phyloP scores from a whole-genome alignment of 305 asterid genomes.

The Fraxinus xanthoxyloides region DNA sequence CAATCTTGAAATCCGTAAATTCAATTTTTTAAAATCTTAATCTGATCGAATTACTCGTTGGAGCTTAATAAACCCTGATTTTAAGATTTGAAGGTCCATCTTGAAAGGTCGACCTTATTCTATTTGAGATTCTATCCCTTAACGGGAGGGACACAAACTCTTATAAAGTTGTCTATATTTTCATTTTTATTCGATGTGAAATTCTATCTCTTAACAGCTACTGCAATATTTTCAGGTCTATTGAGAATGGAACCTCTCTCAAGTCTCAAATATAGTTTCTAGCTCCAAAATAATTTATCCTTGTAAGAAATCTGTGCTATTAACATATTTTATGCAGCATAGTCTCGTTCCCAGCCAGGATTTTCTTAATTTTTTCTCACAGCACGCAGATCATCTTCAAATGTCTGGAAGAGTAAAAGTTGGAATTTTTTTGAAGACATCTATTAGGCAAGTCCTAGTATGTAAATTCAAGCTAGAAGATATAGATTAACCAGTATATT shows the following conservation, averaged over 20 bases:
- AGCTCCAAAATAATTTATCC: neutral
- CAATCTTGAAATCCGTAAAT: too few relatives aligned
- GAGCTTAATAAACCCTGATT: too few relatives aligned
- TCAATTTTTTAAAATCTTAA: too few relatives aligned
- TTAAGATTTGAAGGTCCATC: too few relatives aligned
- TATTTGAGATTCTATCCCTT: too few relatives aligned
- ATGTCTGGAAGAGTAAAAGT: neutral
- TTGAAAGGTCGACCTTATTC: too few relatives aligned
- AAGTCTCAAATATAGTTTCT: neutral
- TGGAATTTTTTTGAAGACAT: neutral
- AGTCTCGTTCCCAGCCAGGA: neutral
- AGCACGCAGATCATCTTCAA: neutral
- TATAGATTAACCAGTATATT: neutral
- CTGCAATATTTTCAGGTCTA: neutral
- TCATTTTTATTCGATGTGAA: too few relatives aligned
- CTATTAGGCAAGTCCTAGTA: neutral
- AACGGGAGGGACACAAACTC: too few relatives aligned
- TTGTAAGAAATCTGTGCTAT: neutral
- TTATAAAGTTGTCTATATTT: too few relatives aligned
- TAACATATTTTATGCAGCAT: neutral
- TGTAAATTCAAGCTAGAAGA: neutral
- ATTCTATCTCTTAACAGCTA: too few relatives aligned
- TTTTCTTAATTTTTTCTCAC: neutral
- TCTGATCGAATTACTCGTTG: too few relatives aligned
- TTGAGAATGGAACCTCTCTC: neutral